Conservation (phyloP, 176 grass and related monocot species). For the Musa beccarii region DNA sequence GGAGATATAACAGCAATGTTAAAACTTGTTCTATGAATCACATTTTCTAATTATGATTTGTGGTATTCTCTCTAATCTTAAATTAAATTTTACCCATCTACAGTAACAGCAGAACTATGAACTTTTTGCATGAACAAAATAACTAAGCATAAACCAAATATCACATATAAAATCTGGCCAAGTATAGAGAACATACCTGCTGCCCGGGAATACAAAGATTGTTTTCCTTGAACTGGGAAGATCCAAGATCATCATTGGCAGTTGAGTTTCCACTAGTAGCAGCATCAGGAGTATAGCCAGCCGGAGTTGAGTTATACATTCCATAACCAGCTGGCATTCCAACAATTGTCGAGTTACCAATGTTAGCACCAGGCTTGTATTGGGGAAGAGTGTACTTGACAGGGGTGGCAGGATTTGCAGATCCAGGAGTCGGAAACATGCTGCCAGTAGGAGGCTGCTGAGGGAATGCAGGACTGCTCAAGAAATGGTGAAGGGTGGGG, state of each 20-base stretch:
- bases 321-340: slow-evolving; percentile 46
- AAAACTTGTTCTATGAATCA: no score
- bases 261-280: slow-evolving; percentile 36
- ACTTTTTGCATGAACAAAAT: not conserved
- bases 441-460: slow-evolving; percentile 55
- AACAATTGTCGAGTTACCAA: slow-evolving; percentile 41
- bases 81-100: not conserved
- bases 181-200: slow-evolving; percentile 32
- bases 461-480: slow-evolving; percentile 58
- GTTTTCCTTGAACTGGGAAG: slow-evolving; percentile 67
- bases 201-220: slow-evolving; percentile 65
- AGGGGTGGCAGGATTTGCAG: slow-evolving; percentile 34
- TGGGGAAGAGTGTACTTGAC: slow-evolving; percentile 45
- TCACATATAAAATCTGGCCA: not conserved
- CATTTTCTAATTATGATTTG: no score
- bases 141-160: not conserved
- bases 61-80: no score
- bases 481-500: slow-evolving; percentile 52
- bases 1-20: no score
- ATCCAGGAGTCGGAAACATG: slow-evolving; percentile 43
- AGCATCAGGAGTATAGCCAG: slow-evolving; percentile 42
- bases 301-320: slow-evolving; percentile 50
- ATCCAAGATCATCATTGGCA: slow-evolving; percentile 47
- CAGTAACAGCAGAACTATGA: not conserved
- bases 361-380: slow-evolving; percentile 69